phyloP scores from a whole-genome alignment of 768 basidiomycete genomes.

The Leccinum disarticulatum region DNA sequence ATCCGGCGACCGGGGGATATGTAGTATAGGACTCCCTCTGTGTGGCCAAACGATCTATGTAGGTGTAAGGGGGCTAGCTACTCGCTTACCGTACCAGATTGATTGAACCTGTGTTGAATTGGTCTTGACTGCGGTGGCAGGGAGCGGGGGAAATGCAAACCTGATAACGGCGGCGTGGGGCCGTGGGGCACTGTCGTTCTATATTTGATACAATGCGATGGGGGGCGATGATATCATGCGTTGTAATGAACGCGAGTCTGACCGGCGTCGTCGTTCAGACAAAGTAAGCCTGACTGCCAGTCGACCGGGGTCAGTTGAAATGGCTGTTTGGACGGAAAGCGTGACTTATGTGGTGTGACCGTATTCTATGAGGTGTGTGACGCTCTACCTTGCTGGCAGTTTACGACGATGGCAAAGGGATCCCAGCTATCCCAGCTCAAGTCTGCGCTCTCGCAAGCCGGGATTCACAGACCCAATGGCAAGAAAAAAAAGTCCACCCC shows the following conservation, averaged over 20 bases:
- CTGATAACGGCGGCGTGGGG: not conserved
- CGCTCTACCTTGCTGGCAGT: not conserved
- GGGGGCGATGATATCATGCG: not conserved
- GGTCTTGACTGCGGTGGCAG: not conserved
- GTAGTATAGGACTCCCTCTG: not conserved
- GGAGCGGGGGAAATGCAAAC: not conserved
- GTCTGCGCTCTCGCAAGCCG: slow-evolving; percentile 75
- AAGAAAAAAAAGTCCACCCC: slow-evolving; percentile 67
- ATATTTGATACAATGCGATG: not conserved
- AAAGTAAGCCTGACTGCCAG: not conserved
- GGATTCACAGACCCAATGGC: slow-evolving; percentile 60
- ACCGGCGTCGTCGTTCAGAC: not conserved
- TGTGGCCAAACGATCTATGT: not conserved
- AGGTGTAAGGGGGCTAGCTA: not conserved
- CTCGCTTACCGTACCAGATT: not conserved
- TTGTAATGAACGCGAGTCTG: not conserved
- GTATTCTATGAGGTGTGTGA: slow-evolving; percentile 6
- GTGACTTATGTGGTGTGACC: not conserved
- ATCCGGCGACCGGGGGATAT: not conserved
- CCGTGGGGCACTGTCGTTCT: not conserved
- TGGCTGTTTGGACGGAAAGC: not conserved
- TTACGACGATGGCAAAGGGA: slow-evolving; percentile 50
- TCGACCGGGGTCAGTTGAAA: not conserved
- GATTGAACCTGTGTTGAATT: slow-evolving; percentile 1
- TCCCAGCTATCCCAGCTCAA: slow-evolving; percentile 94